Base-by-base conservation (phyloP, 306 rosid genomes). In the Rosa chinensis region DNA sequence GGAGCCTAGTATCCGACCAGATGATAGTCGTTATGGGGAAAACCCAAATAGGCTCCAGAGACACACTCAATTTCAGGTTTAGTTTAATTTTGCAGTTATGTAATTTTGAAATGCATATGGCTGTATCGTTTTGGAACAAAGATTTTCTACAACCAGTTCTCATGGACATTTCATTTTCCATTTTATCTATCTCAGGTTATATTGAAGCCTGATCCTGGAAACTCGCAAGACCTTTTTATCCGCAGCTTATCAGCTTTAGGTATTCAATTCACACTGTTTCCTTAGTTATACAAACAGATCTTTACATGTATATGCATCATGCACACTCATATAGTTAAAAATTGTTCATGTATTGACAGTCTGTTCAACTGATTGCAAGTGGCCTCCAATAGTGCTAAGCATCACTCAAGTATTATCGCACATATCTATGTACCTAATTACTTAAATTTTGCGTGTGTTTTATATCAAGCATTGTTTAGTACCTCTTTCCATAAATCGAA, bases 201-300 rank as follows among this genome's bases (percentile, higher is more conserved):
- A 81, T 84, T 94, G 84, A 91, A 94, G 93, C 99, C 99, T 78
- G 99, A 94, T 85, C 99, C 99, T 82, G 99, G 97, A 85, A 94
- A 94, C 83, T 92, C 99, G 1, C 99, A 92, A 88, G 99, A 92
- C 85, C 97, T 94, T 84, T 92, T 87, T 78, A 92, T 94, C 70
- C 82, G 72, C 78, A 94, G 99, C 88, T 87, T 94, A 58, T 89
- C 99, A 49, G 97, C 99, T 79, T 74, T 94, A 91, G 97, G 99
- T 94, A 86, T 75, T 84, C 71, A 72, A 35, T 75, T 44, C 70
- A 73, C 68, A 52, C 72, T 80, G 79, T 58, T 21, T 37, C 39
- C 48, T 84, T 61, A 25, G 50, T 70, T 45, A 47, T 32, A 18
- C 37, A 61, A 47, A 12, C 20, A 39, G 39, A 21, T 66, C 8